These are phyloP conservation scores for Filosporella fistucella DNA, from an alignment of 495 filamentous ascomycete genomes.

Conservation along the genomic window DNA sequence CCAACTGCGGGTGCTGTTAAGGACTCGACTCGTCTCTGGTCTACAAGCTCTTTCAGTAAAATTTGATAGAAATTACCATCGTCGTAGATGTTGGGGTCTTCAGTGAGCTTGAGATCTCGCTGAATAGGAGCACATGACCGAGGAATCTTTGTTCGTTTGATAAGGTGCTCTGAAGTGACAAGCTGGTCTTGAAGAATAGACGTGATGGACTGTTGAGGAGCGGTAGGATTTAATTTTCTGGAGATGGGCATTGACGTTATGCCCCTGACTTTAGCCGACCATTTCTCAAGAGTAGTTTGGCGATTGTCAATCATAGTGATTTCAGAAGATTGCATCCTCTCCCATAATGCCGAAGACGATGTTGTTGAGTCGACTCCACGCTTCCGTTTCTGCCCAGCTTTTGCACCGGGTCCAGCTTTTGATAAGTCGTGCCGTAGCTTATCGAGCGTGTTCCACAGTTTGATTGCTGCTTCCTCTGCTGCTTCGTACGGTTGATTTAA, in stretches of 20 bases:
- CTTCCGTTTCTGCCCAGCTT: constrained; percentile 56
- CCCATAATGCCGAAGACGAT: constrained; percentile 63
- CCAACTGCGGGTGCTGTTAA: constrained; percentile 31
- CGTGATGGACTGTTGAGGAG: constrained; percentile 61
- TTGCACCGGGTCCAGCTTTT: constrained; percentile 22
- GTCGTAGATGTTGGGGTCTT: constrained; percentile 67
- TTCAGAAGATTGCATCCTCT: constrained; percentile 60
- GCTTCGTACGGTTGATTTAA: constrained; percentile 53
- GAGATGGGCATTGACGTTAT: constrained; percentile 38
- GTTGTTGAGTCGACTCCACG: constrained; percentile 41
- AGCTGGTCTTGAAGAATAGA: constrained; percentile 73
- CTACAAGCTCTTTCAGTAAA: constrained; percentile 85
- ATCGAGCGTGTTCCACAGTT: constrained; percentile 81
- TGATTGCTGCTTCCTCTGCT: constrained; percentile 83
- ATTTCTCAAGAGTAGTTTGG: constrained; percentile 58
- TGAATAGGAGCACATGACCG: constrained; percentile 71
- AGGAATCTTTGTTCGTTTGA: constrained; percentile 60
- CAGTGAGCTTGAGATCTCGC: constrained; percentile 43
- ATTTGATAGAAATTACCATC: constrained; percentile 92
- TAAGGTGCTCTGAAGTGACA: constrained; percentile 58
- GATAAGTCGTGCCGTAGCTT: constrained; percentile 60
- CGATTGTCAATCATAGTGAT: constrained; percentile 42
- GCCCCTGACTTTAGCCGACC: constrained; percentile 55
- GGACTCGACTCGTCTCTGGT: constrained; percentile 67
- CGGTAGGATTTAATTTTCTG: constrained; percentile 48